A percentile compares a stretch with the other conserved stretches of the same genome.
phyloP scores from a whole-genome alignment of 2,329 filamentous ascomycete genomes.

The Herpomyces periplanetae region DNA sequence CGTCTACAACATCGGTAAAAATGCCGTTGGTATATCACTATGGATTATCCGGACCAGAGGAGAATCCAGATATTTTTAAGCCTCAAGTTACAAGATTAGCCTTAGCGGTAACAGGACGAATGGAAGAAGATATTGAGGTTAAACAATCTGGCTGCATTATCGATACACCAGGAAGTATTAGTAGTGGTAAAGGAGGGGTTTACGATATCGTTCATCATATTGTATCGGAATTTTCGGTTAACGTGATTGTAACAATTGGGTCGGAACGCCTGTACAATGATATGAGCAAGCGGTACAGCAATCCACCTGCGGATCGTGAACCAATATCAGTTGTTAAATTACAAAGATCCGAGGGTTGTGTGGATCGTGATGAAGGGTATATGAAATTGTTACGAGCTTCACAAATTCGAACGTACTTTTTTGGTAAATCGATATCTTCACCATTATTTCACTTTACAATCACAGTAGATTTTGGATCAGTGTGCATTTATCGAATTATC shows the following conservation, averaged over 20 bases:
- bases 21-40: constrained; percentile 67
- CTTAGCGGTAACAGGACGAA: constrained; percentile 29
- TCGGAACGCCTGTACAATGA: constrained; percentile 35
- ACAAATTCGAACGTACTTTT: constrained; percentile 70
- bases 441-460: constrained; percentile 60
- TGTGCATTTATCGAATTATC: constrained; percentile 29
- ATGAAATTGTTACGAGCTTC: constrained; percentile 32
- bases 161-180: constrained; percentile 33
- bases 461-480: constrained; percentile 30
- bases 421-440: constrained; percentile 23
- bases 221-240: constrained; percentile 27
- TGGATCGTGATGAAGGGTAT: constrained; percentile 29
- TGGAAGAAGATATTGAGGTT: constrained; percentile 32
- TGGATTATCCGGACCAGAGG: constrained; percentile 29
- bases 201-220: constrained; percentile 50
- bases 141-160: constrained; percentile 41
- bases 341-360: constrained; percentile 50
- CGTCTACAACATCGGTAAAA: constrained; percentile 57
- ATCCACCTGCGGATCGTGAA: constrained; percentile 17
- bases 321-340: constrained; percentile 33
- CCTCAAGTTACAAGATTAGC: constrained; percentile 35
- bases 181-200: constrained; percentile 18
- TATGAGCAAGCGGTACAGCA: constrained; percentile 24
- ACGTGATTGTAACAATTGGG: constrained; percentile 41
- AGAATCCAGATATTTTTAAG: constrained; percentile 29